These are phyloP conservation scores for Candolleomyces aberdarensis DNA, from an alignment of 768 basidiomycete genomes.

Conservation along the genomic window DNA sequence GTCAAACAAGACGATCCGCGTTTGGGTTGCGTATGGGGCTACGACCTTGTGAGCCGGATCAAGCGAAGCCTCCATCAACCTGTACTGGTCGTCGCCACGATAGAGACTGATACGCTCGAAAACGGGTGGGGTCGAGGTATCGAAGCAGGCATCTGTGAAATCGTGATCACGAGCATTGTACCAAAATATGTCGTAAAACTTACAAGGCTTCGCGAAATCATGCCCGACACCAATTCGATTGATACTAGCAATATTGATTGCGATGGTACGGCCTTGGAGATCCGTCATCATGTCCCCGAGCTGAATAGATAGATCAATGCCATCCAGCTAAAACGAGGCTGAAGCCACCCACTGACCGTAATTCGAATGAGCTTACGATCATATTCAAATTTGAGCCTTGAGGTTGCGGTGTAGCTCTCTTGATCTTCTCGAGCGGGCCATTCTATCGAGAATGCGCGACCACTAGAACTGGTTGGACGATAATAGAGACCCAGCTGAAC, in stretches of 20 bases:
- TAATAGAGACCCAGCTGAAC: constrained; percentile 70
- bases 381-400: constrained; percentile 61
- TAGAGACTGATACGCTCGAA: constrained; percentile 62
- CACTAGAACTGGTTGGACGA: constrained; percentile 31
- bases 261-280: constrained; percentile 45
- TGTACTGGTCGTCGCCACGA: constrained; percentile 48
- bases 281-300: constrained; percentile 58
- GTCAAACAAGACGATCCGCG: constrained; percentile 60
- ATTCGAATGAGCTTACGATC: constrained; percentile 65
- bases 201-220: constrained; percentile 57
- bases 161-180: not conserved
- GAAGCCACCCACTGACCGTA: constrained; percentile 35
- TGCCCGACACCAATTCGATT: constrained; percentile 57
- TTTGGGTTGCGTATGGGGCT: constrained; percentile 68
- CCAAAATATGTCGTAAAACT: constrained; percentile 15
- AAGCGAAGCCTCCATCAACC: constrained; percentile 55
- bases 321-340: not conserved
- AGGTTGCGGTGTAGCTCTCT: constrained; percentile 32
- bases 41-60: constrained; percentile 56
- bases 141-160: constrained; percentile 61
- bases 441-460: constrained; percentile 66
- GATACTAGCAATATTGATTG: constrained; percentile 56
- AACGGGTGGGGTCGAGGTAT: constrained; percentile 60
- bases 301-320: constrained; percentile 27
- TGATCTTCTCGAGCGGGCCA: constrained; percentile 45